Evolutionary conservation across 192 early-diverging fungal genomes (phyloP).

Genomic region (Mycoemilia scoparia): DNA sequence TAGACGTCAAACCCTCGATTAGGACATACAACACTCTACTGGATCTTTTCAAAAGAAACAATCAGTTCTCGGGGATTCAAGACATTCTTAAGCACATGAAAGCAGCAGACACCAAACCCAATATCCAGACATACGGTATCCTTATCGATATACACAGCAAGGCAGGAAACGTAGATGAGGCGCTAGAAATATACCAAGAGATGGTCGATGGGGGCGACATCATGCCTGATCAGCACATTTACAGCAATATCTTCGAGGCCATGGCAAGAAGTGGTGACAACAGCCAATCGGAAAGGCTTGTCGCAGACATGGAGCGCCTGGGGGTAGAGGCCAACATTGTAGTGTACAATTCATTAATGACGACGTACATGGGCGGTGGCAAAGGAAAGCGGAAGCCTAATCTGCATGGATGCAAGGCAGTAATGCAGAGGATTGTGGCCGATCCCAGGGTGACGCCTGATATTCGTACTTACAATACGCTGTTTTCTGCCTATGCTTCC

Average conservation of each 20-base stretch:
- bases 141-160: constrained; percentile 26
- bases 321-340: constrained; percentile 5
- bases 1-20: too few species aligned
- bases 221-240: constrained; percentile 16
- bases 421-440: constrained; percentile 8
- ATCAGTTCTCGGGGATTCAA: constrained; percentile 11
- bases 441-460: constrained; percentile 12
- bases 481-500: constrained; percentile 16
- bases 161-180: constrained; percentile 13
- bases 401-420: constrained; percentile 5
- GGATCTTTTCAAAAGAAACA: constrained; percentile 9
- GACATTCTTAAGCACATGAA: constrained; percentile 18
- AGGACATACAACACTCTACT: constrained; percentile 24
- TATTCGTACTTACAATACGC: constrained; percentile 16
- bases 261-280: constrained; percentile 17
- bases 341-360: constrained; percentile 20
- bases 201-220: constrained; percentile 5
- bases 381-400: constrained; percentile 9
- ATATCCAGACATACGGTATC: constrained; percentile 18
- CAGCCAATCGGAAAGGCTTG: constrained; percentile 9
- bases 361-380: constrained; percentile 9
- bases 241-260: constrained; percentile 22
- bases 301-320: constrained; percentile 8
- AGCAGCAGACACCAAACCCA: constrained; percentile 7
- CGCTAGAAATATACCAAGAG: constrained; percentile 12